These are phyloP conservation scores for Scheffersomyces cryptocercus DNA, from an alignment of 1,139 yeast species.

Conservation along the genomic window DNA sequence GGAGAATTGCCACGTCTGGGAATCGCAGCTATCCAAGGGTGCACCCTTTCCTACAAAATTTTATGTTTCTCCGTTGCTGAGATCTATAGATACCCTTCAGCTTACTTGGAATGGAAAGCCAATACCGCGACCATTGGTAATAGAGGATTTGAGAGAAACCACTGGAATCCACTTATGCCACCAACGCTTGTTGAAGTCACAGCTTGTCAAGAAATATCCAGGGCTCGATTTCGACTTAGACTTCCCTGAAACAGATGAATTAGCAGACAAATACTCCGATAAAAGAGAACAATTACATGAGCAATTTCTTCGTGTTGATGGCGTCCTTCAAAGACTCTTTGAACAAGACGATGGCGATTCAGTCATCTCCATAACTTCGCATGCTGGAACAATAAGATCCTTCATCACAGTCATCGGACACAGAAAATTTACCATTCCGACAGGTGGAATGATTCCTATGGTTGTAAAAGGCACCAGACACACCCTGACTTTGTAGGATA, in stretches of 20 bases:
- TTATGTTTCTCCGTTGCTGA: slow-evolving; percentile 64
- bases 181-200: slow-evolving; percentile 45
- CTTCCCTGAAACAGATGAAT: slow-evolving; percentile 50
- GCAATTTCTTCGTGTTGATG: slow-evolving; percentile 51
- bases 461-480: slow-evolving; percentile 44
- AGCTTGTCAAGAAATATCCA: slow-evolving; percentile 22
- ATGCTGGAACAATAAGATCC: slow-evolving; percentile 62
- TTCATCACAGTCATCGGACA: slow-evolving; percentile 55
- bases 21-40: slow-evolving; percentile 42
- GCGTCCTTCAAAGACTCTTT: slow-evolving; percentile 54
- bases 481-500: not conserved
- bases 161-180: slow-evolving; percentile 72
- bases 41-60: slow-evolving; percentile 57
- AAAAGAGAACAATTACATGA: slow-evolving; percentile 48
- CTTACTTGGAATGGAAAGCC: slow-evolving; percentile 58
- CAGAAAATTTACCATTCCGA: slow-evolving; percentile 54
- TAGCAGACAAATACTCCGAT: slow-evolving; percentile 26
- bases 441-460: slow-evolving; percentile 70
- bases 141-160: slow-evolving; percentile 65
- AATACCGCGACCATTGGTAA: slow-evolving; percentile 37
- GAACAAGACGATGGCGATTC: slow-evolving; percentile 36
- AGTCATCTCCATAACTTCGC: slow-evolving; percentile 55
- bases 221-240: slow-evolving; percentile 35
- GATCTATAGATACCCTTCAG: slow-evolving; percentile 59
- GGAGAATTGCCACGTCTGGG: slow-evolving; percentile 48